Conservation (phyloP, 2,329 filamentous ascomycete species). For the Tolypocladium tropicale region DNA sequence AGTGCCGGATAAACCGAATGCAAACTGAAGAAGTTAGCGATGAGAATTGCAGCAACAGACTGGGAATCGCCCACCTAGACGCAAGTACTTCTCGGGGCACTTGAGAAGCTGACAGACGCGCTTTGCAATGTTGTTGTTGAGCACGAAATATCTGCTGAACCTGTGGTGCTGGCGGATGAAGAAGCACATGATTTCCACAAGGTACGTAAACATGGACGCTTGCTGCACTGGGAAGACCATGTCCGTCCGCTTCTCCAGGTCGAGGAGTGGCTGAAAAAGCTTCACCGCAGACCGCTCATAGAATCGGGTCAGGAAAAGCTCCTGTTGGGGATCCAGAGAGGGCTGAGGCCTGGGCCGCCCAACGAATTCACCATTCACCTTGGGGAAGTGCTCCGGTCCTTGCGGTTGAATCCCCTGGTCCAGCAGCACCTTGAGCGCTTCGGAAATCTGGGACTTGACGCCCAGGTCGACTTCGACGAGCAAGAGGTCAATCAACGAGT, state of each 20-base stretch:
- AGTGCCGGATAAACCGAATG: constrained; percentile 85
- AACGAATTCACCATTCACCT: constrained; percentile 58
- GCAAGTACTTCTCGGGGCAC: constrained; percentile 83
- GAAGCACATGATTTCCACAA: constrained; percentile 89
- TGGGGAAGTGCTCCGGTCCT: constrained; percentile 44
- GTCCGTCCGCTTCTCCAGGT: constrained; percentile 60
- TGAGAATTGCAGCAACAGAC: constrained; percentile 4
- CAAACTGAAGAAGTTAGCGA: constrained; percentile 48
- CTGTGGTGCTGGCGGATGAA: constrained; percentile 84
- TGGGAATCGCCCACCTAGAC: constrained; percentile 55
- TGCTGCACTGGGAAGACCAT: constrained; percentile 70
- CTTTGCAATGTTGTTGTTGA: constrained; percentile 66
- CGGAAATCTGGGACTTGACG: constrained; percentile 89
- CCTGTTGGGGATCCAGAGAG: constrained; percentile 60
- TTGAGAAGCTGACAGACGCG: constrained; percentile 74
- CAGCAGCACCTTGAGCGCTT: constrained; percentile 87
- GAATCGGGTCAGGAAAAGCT: constrained; percentile 76
- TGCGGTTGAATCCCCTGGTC: constrained; percentile 51
- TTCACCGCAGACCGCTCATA: constrained; percentile 80
- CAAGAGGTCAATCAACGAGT: constrained; percentile 85
- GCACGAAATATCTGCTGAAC: constrained; percentile 79
- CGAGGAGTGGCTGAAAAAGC: constrained; percentile 77
- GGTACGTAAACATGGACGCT: constrained; percentile 80
- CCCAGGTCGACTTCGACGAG: constrained; percentile 87
- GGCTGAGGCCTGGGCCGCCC: constrained; percentile 48